Percentiles rank a stretch among this genome's conserved stretches.
Conservation (phyloP, 805 yeast genomes). For the Candida mattraensis region DNA sequence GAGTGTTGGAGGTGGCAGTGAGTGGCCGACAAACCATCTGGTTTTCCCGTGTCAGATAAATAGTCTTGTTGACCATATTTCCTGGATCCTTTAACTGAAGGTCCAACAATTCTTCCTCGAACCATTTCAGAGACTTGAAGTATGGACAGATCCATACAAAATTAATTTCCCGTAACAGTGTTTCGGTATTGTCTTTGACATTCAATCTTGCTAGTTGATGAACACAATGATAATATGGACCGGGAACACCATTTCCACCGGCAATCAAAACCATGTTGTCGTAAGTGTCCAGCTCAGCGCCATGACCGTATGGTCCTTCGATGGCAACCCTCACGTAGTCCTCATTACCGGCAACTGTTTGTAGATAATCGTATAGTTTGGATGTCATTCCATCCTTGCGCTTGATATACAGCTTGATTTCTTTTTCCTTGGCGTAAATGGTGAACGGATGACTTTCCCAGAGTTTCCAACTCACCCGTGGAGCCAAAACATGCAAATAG, state of each 20-base stretch:
- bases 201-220: slow-evolving; percentile 25
- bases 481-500: slow-evolving; percentile 46
- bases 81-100: slow-evolving; percentile 17
- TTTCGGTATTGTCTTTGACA: slow-evolving; percentile 14
- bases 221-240: slow-evolving; percentile 46
- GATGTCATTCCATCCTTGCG: slow-evolving; percentile 52
- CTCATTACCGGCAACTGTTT: slow-evolving; percentile 19
- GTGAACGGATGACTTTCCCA: slow-evolving; percentile 73
- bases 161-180: slow-evolving; percentile 26
- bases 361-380: slow-evolving; percentile 32
- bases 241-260: slow-evolving; percentile 63
- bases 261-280: slow-evolving; percentile 46
- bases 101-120: slow-evolving; percentile 39
- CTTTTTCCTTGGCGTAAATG: slow-evolving; percentile 24
- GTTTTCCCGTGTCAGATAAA: slow-evolving; percentile 26
- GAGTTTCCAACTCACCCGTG: slow-evolving; percentile 36
- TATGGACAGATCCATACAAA: slow-evolving; percentile 50
- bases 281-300: slow-evolving; percentile 40
- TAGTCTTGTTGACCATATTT: slow-evolving; percentile 16
- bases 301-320: slow-evolving; percentile 59
- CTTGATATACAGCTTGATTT: slow-evolving; percentile 43
- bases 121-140: slow-evolving; percentile 42
- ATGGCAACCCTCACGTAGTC: slow-evolving; percentile 33
- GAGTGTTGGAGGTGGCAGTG: slow-evolving; percentile 2
- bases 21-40: slow-evolving; percentile 1